Conservation (phyloP, 768 basidiomycete species). For the Dioszegia hungarica region DNA sequence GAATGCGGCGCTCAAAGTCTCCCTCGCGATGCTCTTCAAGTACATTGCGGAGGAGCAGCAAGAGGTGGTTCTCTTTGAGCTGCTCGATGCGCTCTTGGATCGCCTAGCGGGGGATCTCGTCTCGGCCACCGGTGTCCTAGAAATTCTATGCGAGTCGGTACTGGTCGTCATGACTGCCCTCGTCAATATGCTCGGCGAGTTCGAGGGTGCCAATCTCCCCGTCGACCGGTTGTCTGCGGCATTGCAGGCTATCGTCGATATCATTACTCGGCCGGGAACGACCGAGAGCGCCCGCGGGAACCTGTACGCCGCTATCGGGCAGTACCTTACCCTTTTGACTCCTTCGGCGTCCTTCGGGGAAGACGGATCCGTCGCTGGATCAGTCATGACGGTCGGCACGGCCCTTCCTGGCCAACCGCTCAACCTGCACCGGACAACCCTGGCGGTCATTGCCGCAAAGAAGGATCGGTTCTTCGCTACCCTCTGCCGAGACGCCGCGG, state of each 20-base stretch:
- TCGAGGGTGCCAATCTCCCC: constrained; percentile 56
- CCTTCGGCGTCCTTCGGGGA: constrained; percentile 16
- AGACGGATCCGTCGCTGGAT: constrained; percentile 21
- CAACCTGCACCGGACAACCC: constrained; percentile 57
- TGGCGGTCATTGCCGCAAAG: constrained; percentile 62
- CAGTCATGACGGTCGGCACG: constrained; percentile 21
- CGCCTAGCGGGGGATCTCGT: constrained; percentile 61
- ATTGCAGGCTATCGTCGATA: constrained; percentile 68
- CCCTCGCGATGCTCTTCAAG: constrained; percentile 78
- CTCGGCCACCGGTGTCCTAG: constrained; percentile 62
- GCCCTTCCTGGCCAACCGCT: neutral
- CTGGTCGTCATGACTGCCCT: constrained; percentile 80
- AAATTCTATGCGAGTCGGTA: constrained; percentile 77
- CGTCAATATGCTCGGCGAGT: constrained; percentile 50
- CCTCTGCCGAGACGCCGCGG: constrained; percentile 84
- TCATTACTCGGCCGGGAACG: constrained; percentile 68
- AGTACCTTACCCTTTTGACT: constrained; percentile 73
- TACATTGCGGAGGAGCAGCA: constrained; percentile 73
- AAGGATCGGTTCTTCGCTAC: constrained; percentile 69
- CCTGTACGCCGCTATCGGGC: constrained; percentile 84
- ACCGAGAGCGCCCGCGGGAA: constrained; percentile 87
- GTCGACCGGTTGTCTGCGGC: constrained; percentile 72
- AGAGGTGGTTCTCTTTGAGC: constrained; percentile 84
- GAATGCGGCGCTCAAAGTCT: constrained; percentile 77
- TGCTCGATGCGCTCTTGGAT: constrained; percentile 73